Evolutionary conservation across 1,139 yeast species (phyloP), one percentile per base, ranked within the genome.

Genomic region (Sugiyamaella grinbergsii): DNA sequence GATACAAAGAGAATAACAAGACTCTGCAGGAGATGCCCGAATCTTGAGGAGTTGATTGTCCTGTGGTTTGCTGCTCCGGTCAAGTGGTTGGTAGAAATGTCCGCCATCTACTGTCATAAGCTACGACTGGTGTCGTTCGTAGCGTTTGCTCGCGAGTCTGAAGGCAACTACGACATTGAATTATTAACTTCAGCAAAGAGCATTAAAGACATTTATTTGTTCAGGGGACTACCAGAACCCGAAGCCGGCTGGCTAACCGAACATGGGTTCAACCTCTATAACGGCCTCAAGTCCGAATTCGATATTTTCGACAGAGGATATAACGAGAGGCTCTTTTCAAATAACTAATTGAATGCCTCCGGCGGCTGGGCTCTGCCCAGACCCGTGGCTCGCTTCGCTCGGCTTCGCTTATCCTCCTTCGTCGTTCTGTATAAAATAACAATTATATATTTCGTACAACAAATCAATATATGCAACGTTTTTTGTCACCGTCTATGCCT

Each of bases 401-500:
- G 23, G 26, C 39, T 34, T 24, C 23, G n/a, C n/a, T n/a, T n/a
- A n/a, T n/a, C n/a, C n/a, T n/a, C n/a, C n/a, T n/a, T n/a, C n/a
- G n/a, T n/a, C n/a, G n/a, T 8, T 23, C 26, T 23, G 7, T 23
- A 23, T 3, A 5, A 29, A 29, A 29, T 7, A 29, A 7, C 5
- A 40, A 4, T 41, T 28, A 37, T 18, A 26, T 36, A 36, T 36
- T 36, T 36, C 22, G 26, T 36, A 36, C 40, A 36, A 36, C 28
- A 36, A 36, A 42, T 23, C 18, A 18, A 31, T 34, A 41, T 32
- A 42, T 43, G 44, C 48, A 48, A 36, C 44, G 13, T 29, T 18
- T 24, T 32, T 19, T 42, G 16, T 29, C 20, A 20, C 10, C 18
- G 24, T 51, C 23, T 58, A 68, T 33, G 70, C 71, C 59, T 63